phyloP scores from a whole-genome alignment of 352 stramenopile genomes.

The Globisporangium perplexum region DNA sequence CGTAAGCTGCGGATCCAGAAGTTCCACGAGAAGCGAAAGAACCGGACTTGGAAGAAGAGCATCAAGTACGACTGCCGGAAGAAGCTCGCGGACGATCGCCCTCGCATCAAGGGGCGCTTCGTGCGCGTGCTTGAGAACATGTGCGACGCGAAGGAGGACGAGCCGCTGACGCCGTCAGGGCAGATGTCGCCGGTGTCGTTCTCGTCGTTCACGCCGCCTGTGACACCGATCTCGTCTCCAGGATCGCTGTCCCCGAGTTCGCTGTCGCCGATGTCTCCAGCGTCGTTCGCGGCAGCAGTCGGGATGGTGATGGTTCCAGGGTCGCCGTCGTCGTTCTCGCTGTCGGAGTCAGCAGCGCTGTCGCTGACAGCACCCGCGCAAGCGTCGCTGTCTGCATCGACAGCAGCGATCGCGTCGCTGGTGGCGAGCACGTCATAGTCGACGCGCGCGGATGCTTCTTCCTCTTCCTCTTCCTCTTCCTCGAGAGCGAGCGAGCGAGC shows the following conservation, averaged over 20 bases:
- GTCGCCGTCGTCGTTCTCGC: neutral
- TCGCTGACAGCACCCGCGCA: neutral
- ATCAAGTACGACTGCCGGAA: slow-evolving; percentile 99
- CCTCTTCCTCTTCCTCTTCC: neutral
- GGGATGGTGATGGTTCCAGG: slow-evolving; percentile 3
- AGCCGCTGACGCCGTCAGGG: slow-evolving; percentile 19
- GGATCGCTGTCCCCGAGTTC: neutral
- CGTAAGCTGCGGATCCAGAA: slow-evolving; percentile 92
- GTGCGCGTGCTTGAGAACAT: slow-evolving; percentile 78
- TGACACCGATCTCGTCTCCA: slow-evolving; percentile 13
- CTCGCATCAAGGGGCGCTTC: slow-evolving; percentile 92
- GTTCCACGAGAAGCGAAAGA: slow-evolving; percentile 96
- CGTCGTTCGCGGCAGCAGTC: slow-evolving; percentile 4
- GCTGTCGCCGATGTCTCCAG: slow-evolving; percentile 6
- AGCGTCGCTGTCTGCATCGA: slow-evolving; percentile 3
- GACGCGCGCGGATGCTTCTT: neutral
- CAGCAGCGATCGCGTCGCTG: slow-evolving; percentile 10
- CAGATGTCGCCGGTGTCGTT: slow-evolving; percentile 13
- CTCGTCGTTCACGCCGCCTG: slow-evolving; percentile 14
- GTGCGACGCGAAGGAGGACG: slow-evolving; percentile 37
- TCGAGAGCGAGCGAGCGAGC: neutral
- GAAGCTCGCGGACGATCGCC: slow-evolving; percentile 95
- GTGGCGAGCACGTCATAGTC: slow-evolving; percentile 13
- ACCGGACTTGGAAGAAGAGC: slow-evolving; percentile 97
- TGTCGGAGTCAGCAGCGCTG: neutral